Evolutionary conservation across 352 stramenopile genomes (phyloP).

Genomic region (Globisporangium paddicum): DNA sequence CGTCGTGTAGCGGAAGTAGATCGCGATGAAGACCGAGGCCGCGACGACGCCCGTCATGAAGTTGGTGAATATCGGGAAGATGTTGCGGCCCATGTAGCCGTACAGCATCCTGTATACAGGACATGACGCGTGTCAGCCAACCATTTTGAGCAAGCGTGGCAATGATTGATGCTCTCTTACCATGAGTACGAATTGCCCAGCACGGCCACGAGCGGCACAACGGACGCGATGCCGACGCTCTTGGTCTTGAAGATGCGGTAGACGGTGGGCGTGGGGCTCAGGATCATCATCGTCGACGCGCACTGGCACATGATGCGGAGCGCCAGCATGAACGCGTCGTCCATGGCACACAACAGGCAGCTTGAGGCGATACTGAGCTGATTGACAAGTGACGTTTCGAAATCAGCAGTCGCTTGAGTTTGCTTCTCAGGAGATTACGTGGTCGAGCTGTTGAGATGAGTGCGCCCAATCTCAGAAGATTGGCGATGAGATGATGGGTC

Average conservation of each 20-base stretch:
- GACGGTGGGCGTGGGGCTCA: conserved; percentile 31
- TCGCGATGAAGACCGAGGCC: conserved; percentile 33
- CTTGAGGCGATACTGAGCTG: background rate
- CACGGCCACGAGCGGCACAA: conserved; percentile 33
- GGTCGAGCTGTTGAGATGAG: background rate
- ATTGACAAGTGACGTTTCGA: background rate
- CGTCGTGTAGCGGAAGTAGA: conserved; percentile 47
- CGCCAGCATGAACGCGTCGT: conserved; percentile 16
- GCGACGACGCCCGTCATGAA: conserved; percentile 32
- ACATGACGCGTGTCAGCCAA: background rate
- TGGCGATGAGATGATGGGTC: background rate
- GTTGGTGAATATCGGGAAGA: conserved; percentile 28
- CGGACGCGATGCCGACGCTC: conserved; percentile 25
- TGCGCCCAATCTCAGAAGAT: background rate
- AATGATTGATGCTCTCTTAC: too few relatives aligned
- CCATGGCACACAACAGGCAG: background rate
- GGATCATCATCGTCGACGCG: conserved; percentile 34
- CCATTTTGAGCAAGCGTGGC: too few relatives aligned
- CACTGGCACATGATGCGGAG: conserved; percentile 28
- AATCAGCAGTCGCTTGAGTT: too few relatives aligned
- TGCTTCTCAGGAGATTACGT: too few relatives aligned
- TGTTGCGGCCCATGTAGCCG: conserved; percentile 29
- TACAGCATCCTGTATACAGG: conserved; percentile 28
- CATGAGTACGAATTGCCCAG: conserved; percentile 30
- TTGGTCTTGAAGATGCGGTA: conserved; percentile 40